Evolutionary conservation across 2,329 filamentous ascomycete species (phyloP), one percentile per base, ranked within the genome.

Genomic region (Fusarium sp.): DNA sequence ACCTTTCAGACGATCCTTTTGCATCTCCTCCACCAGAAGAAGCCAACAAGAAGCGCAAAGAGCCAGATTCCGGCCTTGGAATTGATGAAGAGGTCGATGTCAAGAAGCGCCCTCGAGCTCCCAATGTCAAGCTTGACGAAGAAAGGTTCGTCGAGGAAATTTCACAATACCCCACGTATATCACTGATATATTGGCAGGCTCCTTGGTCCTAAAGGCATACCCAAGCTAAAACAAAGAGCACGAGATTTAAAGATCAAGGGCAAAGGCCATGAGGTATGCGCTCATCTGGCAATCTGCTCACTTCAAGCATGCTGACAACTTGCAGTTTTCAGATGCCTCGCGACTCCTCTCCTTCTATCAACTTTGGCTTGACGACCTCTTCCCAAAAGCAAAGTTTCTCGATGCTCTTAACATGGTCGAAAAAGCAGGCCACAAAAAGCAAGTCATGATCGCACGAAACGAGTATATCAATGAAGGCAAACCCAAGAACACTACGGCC

Each of bases 331-430:
- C 92, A 20, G 96, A 99, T 77, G 89, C 94, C 14, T 88, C 91
- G 1, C 89, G 90, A 18, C 86, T 99, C 25, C 86, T 99, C 50
- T 93, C 92, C 25, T 93, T 97, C 78, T 99, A 98, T 78, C 96
- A 98, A 79, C 81, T 97, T 59, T 99, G 96, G 96, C 91, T 99
- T 3, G 95, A 99, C 80, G 94, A 98, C 77, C 85, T 99, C 15
- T 99, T 95, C 77, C 96, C 96, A 15, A 94, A 97, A 77, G 96
- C 95, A 8, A 95, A 94, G 76, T 99, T 99, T 76, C 88, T 92
- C 50, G 96, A 99, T 76, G 96, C 92, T 5, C 84, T 98, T 9
- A 83, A 87, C 42, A 97, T 98, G 84, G 93, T 98, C 4, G 96
- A 99, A 79, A 98, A 97, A 81, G 86, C 94, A 1, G 96, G 96